Evolutionary conservation across 2,329 filamentous ascomycete species (phyloP), one percentile per base, ranked within the genome.

Genomic region (Keithomyces neogunnii): DNA sequence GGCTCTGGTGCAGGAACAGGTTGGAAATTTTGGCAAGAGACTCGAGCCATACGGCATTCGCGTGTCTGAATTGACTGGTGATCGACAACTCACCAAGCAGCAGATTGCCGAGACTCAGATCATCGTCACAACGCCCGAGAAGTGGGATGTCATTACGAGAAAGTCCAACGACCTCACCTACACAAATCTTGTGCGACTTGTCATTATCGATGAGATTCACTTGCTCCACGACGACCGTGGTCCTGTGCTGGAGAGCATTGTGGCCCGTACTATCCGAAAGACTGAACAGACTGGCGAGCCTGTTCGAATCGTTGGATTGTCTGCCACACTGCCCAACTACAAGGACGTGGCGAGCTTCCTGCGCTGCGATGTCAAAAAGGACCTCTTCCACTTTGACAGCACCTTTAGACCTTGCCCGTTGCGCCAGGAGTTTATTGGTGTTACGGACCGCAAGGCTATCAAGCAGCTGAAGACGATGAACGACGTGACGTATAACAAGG

Each of bases 391-490:
- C 67, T 99, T 99, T 60, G 93, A 99, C 67, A 89, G 88, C 43
- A 90, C 90, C 3, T 99, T 85, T 74, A 81, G 93, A 60, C 95
- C 93, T 55, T 99, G 93, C 66, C 93, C 93, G 2, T 71, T 99
- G 60, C 90, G 89, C 61, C 93, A 99, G 66, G 95, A 99, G 67
- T 99, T 97, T 64, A 89, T 99, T 59, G 93, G 93, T 49, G 88
- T 99, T 43, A 96, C 92, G 0, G 93, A 99, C 60, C 95, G 93
- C 73, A 97, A 97, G 68, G 88, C 93, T 5, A 99, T 99, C 72
- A 99, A 97, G 71, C 93, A 99, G 68, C 75, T 99, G 50, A 96
- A 97, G 77, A 95, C 88, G 1, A 99, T 99, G 93, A 99, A 99
- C 64, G 93, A 99, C 61, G 91, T 99, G 50, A 96, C 90, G 52